Base-by-base conservation (phyloP, 805 yeast genomes). In the Lipomyces chichibuensis region DNA sequence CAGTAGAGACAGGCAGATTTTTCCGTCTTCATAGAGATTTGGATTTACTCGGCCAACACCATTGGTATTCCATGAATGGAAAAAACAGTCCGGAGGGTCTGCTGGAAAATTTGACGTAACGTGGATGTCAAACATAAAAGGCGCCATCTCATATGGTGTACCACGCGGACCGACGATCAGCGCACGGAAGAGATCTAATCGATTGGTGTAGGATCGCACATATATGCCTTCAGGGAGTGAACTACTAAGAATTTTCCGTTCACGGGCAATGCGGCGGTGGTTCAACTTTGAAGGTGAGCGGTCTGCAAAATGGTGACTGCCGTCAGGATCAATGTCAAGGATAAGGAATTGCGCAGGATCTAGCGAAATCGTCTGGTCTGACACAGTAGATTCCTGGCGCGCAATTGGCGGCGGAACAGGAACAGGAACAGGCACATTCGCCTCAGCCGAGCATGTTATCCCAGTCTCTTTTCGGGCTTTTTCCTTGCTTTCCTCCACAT, bases 21-120 rank as follows among this genome's bases (percentile, higher is more conserved):
- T 69, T 9, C 72, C 72, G 35, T 69, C 72, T 27, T 69, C 72
- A 49, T 69, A 69, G 53, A 69, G 46, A 46, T 69, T 69, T 9
- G 72, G 72, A 37, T 69, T 69, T 11, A 69, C 71, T 2, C 72
- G 59, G 14, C 72, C 72, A 17, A 68, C 65, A n/a, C 72, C 72
- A 46, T 69, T 69, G 17, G 72, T 69, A 35, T 66, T 69, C 72
- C 72, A 69, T 17, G 71, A 68, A 29, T 69, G 69, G 51, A 69
- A 69, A 35, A 54, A 67, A 27, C 71, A 67, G 17, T 46, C 58
- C 9, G 72, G 72, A 37, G 72, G 69, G 5, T 43, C 66, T 14
- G 29, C 37, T 5, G 72, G 72, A 37, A 69, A 69, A 23, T 33
- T 13, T 3, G 64, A 35, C 3, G 65, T 39, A 32, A 69, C 59